Evolutionary conservation across 768 basidiomycete species (phyloP).

Genomic region (Cyathus striatus): DNA sequence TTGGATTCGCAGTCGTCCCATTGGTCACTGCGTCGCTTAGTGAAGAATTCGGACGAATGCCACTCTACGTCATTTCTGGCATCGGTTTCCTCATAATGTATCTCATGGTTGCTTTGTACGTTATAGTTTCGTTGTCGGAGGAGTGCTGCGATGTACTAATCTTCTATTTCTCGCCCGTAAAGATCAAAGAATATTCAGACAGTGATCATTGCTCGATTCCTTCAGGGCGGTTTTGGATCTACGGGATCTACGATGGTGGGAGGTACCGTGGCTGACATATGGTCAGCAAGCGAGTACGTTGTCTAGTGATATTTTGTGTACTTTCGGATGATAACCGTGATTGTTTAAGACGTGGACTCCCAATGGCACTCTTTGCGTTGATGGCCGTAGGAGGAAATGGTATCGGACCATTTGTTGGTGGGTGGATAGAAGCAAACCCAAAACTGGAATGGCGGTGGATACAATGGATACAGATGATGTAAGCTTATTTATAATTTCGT

Average conservation of each 20-base stretch:
- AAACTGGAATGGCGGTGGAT: constrained; percentile 77
- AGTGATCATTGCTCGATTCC: constrained; percentile 51
- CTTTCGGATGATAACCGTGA: not conserved
- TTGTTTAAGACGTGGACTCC: constrained; percentile 54
- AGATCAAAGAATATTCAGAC: constrained; percentile 48
- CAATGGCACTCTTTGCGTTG: constrained; percentile 67
- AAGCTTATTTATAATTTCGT: constrained; percentile 32
- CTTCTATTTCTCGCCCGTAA: not conserved
- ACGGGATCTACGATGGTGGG: constrained; percentile 67
- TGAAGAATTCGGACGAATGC: constrained; percentile 67
- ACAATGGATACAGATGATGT: constrained; percentile 76
- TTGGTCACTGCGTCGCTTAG: constrained; percentile 66
- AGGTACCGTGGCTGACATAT: constrained; percentile 65
- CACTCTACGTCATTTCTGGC: constrained; percentile 48
- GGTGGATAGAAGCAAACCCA: constrained; percentile 60
- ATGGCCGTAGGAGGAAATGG: constrained; percentile 57
- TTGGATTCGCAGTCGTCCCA: constrained; percentile 61
- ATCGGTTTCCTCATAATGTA: constrained; percentile 48
- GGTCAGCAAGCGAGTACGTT: constrained; percentile 50
- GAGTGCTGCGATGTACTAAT: too few relatives aligned
- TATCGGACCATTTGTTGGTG: constrained; percentile 57
- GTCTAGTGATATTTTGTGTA: not conserved
- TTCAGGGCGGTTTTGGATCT: constrained; percentile 64
- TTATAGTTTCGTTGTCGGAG: constrained; percentile 1
- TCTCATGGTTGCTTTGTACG: constrained; percentile 37